Evolutionary conservation across 2,329 filamentous ascomycete genomes (phyloP), one percentile per base, ranked within the genome.

Genomic region (Ceratocystis papillata): DNA sequence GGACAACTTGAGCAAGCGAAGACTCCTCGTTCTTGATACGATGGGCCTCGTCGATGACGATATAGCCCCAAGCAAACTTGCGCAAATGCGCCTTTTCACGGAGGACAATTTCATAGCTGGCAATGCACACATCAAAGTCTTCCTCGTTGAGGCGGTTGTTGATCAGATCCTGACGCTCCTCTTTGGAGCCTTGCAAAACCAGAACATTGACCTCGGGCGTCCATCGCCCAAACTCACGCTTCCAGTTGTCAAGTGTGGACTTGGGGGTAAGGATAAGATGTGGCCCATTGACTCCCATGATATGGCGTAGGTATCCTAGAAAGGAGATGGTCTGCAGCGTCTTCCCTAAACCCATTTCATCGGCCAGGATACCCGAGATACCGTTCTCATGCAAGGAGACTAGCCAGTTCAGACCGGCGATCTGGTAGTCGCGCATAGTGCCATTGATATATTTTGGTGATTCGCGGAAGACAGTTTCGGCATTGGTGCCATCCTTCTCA

Each of bases 1-100:
- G 90, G 70, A 99, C 96, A 70, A 97, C 95, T 73, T 97, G 93
- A 2, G 94, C 92, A 2, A 99, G 81, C 0, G 94, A 96, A 0
- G 94, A 99, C 75, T 97, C 91, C 74, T 99, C 94, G 76, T 99
- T 99, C 80, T 99, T 99, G 83, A 99, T 99, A 68, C 94, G 90
- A 76, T 99, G 94, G 1, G 94, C 85, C 71, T 99, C 94, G 72
- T 99, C 94, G 70, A 99, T 96, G 71, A 99, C 96, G 76, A 99
- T 99, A 76, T 99, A 99, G 75, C 99, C 93, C 94, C 94, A 99
- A 0, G 94, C 92, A 75, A 99, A 96, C 76, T 97, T 97, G 78
- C 94, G 96, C 70, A 99, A 77, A 71, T 96, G 90, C 0, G 89
- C 81, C 78, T 99, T 97, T 74, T 99, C 94, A 67, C 94, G 86